Evolutionary conservation across 2,329 filamentous ascomycete species (phyloP), one percentile per base, ranked within the genome.

Genomic region (Stromatinia cepivora): DNA sequence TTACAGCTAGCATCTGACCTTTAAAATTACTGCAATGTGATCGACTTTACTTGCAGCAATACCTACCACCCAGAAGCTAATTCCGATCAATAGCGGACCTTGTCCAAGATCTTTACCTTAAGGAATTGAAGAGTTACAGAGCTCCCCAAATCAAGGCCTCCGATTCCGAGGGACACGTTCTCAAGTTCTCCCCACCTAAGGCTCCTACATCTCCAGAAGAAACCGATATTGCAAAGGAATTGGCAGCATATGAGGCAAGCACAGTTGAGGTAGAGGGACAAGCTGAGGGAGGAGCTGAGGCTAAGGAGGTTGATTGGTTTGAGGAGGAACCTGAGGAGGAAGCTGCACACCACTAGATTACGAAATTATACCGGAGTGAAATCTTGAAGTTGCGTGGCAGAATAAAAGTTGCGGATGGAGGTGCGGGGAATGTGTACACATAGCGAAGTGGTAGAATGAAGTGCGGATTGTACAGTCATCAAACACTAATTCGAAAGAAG

Each of bases 91-190:
- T 80, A 98, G 95, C 92, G 88, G 95, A 99, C 82, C 89, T 97
- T 79, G 92, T 99, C 78, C 95, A 98, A 84, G 94, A 98, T 81
- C 88, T 99, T 80, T 99, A 99, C 87, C 89, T 99, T 77, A 91
- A 90, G 82, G 94, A 98, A 84, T 89, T 99, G 80, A 95, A 94
- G 85, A 88, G 89, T 83, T 98, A 97, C 91, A 98, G 98, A 88
- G 85, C 90, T 73, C 85, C 92, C 69, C 85, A 88, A 75, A 81
- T 94, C 84, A 97, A 97, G 87, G 86, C 93, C 73, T 88, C 88
- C 78, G 95, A 98, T 79, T 85, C 94, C 79, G 90, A 94, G 77
- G 94, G 92, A 80, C 91, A 97, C 77, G 95, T 98, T 77, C 92
- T 95, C 81, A 92, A 89, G 81, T 99, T 98, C 86, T 79, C 80